Percentiles rank a stretch among this genome's conserved stretches.
These are phyloP conservation scores for Echinochloa phyllopogon DNA, from an alignment of 176 grass and related monocot species.

Conservation along the genomic window DNA sequence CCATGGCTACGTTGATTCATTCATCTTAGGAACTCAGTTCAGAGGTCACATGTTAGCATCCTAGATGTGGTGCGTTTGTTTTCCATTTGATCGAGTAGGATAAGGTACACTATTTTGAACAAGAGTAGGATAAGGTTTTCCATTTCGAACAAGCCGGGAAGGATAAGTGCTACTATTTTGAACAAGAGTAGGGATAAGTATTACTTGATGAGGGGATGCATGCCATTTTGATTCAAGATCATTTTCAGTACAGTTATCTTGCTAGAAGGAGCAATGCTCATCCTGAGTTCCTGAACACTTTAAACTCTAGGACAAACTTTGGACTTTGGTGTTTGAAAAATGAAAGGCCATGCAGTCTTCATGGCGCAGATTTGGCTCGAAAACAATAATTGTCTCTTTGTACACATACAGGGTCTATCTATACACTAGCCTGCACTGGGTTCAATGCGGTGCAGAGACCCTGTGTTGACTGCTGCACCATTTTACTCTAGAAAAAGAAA, in stretches of 20 bases:
- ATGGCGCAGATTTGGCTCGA: not conserved
- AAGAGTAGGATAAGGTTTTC: not conserved
- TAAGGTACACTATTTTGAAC: not conserved
- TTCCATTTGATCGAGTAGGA: not conserved
- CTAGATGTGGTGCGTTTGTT: not conserved
- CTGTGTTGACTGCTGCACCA: constrained; percentile 25
- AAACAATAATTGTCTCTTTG: constrained; percentile 26
- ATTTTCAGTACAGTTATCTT: not conserved
- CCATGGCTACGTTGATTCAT: not conserved
- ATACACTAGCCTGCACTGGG: not conserved
- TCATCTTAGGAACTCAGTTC: not conserved
- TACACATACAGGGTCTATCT: not conserved
- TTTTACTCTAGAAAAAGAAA: constrained; percentile 8
- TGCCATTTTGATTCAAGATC: not conserved
- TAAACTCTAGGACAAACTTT: not conserved
- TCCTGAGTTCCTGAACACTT: no score
- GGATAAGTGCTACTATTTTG: not conserved
- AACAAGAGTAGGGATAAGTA: not conserved
- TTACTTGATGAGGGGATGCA: not conserved
- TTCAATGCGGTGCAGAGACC: not conserved
- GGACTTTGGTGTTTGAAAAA: not conserved
- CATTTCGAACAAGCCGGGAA: not conserved
- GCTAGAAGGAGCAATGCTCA: not conserved
- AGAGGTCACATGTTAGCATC: not conserved
- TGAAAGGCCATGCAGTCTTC: not conserved